phyloP scores from a whole-genome alignment of 768 basidiomycete species.

The Trametes gibbosa region DNA sequence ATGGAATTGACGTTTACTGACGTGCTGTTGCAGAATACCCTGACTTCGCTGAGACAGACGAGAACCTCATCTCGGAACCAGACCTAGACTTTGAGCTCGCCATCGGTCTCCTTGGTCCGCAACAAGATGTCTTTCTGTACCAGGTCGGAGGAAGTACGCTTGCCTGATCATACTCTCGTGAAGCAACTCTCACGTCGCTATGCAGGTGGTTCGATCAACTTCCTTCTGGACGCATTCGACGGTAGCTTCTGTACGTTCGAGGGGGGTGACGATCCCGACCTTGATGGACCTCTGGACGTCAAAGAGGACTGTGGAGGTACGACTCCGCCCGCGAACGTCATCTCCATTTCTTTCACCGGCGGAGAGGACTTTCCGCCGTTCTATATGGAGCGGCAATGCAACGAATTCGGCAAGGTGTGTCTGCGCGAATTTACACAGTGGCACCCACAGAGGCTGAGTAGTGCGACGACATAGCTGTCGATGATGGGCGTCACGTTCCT shows the following conservation, averaged over 20 bases:
- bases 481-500: constrained; percentile 32
- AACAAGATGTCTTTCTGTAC: constrained; percentile 19
- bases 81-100: constrained; percentile 9
- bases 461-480: neutral
- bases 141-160: constrained; percentile 22
- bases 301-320: constrained; percentile 34
- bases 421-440: too few species aligned
- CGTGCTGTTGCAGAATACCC: neutral
- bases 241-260: constrained; percentile 42
- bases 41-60: neutral
- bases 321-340: constrained; percentile 32
- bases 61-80: neutral
- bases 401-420: constrained; percentile 36
- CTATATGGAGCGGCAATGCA: constrained; percentile 40
- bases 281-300: neutral
- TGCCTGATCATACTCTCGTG: neutral
- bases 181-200: neutral
- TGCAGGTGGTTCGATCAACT: constrained; percentile 42
- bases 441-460: neutral
- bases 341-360: constrained; percentile 38
- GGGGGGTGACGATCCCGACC: constrained; percentile 33
- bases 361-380: constrained; percentile 35
- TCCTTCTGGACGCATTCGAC: constrained; percentile 45
- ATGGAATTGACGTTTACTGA: too few species aligned
- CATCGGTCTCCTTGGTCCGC: constrained; percentile 41